phyloP scores from a whole-genome alignment of 2,329 filamentous ascomycete genomes.

The Neospermospora avenae region DNA sequence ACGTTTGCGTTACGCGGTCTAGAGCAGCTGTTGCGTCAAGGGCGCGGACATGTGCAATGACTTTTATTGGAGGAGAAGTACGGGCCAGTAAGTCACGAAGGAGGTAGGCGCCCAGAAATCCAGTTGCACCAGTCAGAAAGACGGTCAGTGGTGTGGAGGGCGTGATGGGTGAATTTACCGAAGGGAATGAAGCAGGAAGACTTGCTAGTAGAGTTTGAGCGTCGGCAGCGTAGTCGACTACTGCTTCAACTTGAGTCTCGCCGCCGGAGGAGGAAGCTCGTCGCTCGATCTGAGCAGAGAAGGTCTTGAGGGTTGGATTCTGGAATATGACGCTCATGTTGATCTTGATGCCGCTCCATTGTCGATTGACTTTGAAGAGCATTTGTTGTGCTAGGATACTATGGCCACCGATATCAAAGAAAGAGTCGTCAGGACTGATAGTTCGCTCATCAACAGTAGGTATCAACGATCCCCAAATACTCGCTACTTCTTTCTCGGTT shows the following conservation, averaged over 20 bases:
- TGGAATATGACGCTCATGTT: conserved; percentile 70
- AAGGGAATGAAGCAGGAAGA: conserved; percentile 40
- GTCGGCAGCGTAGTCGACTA: conserved; percentile 44
- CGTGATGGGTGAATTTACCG: conserved; percentile 32
- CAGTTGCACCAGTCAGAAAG: conserved; percentile 85
- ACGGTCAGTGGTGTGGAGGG: conserved; percentile 50
- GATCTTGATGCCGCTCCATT: conserved; percentile 61
- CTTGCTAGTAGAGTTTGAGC: conserved; percentile 40
- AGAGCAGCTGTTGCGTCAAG: conserved; percentile 58
- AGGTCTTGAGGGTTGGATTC: conserved; percentile 54
- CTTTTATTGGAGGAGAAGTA: conserved; percentile 49
- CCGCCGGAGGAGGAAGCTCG: conserved; percentile 30
- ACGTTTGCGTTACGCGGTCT: conserved; percentile 63
- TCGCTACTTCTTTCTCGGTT: conserved; percentile 65
- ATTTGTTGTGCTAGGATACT: conserved; percentile 79
- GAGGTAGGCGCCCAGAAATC: conserved; percentile 82
- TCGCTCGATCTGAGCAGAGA: conserved; percentile 51
- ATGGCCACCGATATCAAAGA: conserved; percentile 80
- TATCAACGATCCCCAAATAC: conserved; percentile 72
- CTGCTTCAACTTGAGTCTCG: conserved; percentile 41
- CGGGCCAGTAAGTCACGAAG: conserved; percentile 70
- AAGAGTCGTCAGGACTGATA: conserved; percentile 58
- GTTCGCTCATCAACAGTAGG: conserved; percentile 63
- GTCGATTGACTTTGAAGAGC: conserved; percentile 64
- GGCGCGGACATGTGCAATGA: conserved; percentile 75